These are phyloP conservation scores for Globisporangium echinulatum DNA, from an alignment of 352 stramenopile species.

Conservation along the genomic window DNA sequence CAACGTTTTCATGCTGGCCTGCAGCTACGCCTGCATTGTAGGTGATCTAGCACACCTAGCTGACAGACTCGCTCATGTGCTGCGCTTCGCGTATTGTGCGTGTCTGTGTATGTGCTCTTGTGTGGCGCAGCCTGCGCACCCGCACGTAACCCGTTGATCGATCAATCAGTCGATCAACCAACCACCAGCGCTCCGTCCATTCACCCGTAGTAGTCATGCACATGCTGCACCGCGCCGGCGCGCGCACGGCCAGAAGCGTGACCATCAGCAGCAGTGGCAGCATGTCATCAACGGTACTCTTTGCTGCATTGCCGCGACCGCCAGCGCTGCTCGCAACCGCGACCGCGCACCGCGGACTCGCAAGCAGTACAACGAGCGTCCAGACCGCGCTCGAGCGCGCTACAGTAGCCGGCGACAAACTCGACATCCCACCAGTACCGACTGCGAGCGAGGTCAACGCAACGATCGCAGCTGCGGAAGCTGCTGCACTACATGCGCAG, in stretches of 20 bases:
- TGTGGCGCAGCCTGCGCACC: no score
- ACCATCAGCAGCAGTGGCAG: constrained; percentile 3
- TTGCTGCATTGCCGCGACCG: constrained; percentile 8
- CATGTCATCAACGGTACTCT: neutral
- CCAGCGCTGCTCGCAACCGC: constrained; percentile 10
- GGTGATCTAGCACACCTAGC: no score
- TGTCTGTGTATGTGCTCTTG: no score
- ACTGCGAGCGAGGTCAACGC: constrained; percentile 59
- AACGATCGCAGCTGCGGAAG: constrained; percentile 61
- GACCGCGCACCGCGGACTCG: neutral
- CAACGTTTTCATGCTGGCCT: no score
- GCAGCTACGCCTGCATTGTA: no score
- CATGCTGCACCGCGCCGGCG: constrained; percentile 27
- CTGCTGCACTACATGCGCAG: constrained; percentile 30
- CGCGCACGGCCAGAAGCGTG: constrained; percentile 4
- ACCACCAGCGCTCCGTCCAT: no score
- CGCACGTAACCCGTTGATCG: no score
- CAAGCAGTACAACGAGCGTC: constrained; percentile 9
- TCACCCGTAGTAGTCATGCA: constrained; percentile 20
- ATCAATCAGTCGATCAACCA: no score
- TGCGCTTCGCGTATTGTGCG: no score
- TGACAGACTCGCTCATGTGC: no score
- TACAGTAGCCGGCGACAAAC: constrained; percentile 8
- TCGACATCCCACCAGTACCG: constrained; percentile 43
- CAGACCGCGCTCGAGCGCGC: neutral